These are phyloP conservation scores for Fragaria iinumae DNA, from an alignment of 306 rosid genomes.

Conservation along the genomic window DNA sequence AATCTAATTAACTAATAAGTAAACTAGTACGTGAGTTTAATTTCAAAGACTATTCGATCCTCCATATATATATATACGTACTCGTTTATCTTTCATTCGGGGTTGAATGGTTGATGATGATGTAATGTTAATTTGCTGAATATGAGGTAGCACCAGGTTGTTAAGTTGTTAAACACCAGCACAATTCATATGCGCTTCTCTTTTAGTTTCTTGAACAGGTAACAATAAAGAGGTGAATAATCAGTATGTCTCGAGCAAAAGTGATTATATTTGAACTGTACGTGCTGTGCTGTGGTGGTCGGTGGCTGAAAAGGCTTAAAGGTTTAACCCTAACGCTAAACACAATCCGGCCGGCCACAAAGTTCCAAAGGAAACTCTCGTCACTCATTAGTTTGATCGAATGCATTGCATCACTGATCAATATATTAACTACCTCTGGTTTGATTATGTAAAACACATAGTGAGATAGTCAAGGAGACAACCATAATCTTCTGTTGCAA, in stretches of 20 bases:
- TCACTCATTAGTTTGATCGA: background rate
- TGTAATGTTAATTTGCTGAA: background rate
- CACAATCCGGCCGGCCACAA: background rate
- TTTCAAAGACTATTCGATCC: too few species aligned
- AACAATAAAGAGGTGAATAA: background rate
- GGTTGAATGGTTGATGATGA: background rate
- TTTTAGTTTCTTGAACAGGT: background rate
- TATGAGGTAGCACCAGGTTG: background rate
- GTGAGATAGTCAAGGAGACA: background rate
- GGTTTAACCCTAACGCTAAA: background rate
- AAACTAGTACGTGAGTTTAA: background rate
- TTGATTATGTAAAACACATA: background rate
- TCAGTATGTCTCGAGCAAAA: background rate
- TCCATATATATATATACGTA: too few species aligned
- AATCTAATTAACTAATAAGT: background rate
- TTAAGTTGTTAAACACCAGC: background rate
- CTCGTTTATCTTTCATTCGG: background rate
- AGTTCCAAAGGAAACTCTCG: background rate
- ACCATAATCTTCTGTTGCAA: background rate
- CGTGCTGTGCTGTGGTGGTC: background rate
- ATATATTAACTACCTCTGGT: background rate
- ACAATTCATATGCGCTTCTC: background rate
- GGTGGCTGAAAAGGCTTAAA: constrained; percentile 6
- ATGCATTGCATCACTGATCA: background rate
- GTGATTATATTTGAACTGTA: too few species aligned